Conservation (phyloP, 306 rosid genomes). For the Gynostemma pentaphyllum region DNA sequence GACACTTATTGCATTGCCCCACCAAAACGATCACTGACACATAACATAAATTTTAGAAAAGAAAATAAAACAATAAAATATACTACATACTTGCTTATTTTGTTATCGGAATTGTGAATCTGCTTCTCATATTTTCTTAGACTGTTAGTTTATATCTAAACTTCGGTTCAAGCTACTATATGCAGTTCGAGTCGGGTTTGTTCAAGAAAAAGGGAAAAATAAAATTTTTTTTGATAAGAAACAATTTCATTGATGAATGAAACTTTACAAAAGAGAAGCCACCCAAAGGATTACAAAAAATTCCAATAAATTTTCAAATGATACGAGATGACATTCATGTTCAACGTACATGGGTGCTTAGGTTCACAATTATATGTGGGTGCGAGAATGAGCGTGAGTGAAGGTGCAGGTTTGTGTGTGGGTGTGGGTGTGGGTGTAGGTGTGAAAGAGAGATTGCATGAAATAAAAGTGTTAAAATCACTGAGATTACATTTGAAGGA, state of each 20-base stretch:
- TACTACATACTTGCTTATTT: too few relatives aligned
- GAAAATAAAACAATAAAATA: neutral
- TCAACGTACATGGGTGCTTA: neutral
- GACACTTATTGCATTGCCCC: neutral
- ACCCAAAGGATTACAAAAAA: too few relatives aligned
- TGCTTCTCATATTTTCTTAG: too few relatives aligned
- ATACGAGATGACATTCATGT: neutral
- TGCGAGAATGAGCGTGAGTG: neutral
- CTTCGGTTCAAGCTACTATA: too few relatives aligned
- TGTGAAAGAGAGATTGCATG: slow-evolving; percentile 3
- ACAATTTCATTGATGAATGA: too few relatives aligned
- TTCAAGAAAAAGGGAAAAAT: too few relatives aligned
- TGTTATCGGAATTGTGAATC: too few relatives aligned
- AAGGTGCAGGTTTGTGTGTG: neutral
- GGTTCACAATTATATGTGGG: neutral
- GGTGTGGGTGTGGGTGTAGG: neutral
- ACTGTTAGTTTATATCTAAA: too few relatives aligned
- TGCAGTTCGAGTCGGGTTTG: too few relatives aligned
- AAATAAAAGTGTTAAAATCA: slow-evolving; percentile 18
- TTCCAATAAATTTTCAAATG: neutral
- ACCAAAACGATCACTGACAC: neutral
- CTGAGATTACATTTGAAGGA: slow-evolving; percentile 45
- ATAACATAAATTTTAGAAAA: neutral
- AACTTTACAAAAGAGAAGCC: too few relatives aligned
- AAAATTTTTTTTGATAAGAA: too few relatives aligned